A percentile compares a stretch with the other conserved stretches of the same genome.
Conservation (phyloP, 108 stramenopile genomes). For the Nannochloropsis gaditana region DNA sequence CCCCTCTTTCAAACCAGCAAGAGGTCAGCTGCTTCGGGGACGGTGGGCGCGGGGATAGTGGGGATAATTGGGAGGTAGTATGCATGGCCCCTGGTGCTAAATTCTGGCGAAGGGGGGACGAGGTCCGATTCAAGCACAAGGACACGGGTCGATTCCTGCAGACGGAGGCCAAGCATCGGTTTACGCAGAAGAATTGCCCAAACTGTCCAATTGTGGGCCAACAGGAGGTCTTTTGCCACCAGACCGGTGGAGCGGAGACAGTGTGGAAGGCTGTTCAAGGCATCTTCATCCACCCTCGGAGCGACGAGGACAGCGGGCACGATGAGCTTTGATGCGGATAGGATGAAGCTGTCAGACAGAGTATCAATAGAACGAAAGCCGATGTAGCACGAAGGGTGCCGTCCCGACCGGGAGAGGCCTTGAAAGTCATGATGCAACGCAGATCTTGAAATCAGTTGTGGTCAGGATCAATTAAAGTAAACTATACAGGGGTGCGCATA, state of each 20-base stretch:
- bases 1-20: constrained; percentile 30
- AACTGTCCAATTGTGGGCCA: constrained; percentile 56
- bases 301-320: not conserved
- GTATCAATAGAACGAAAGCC: not conserved
- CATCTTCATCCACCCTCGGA: constrained; percentile 28
- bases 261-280: constrained; percentile 46
- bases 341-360: not conserved
- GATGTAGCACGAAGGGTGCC: too few relatives aligned
- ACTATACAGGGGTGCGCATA: too few relatives aligned
- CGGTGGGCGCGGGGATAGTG: constrained; percentile 50
- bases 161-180: constrained; percentile 17
- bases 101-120: constrained; percentile 19
- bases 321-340: constrained; percentile 5
- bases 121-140: constrained; percentile 33
- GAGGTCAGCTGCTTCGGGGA: constrained; percentile 54
- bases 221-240: constrained; percentile 38
- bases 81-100: constrained; percentile 24
- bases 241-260: not conserved
- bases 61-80: constrained; percentile 49
- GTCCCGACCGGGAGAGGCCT: too few relatives aligned
- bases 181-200: constrained; percentile 46
- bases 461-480: too few relatives aligned
- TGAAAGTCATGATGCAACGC: too few relatives aligned
- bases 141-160: constrained; percentile 48
- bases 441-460: too few relatives aligned